Evolutionary conservation across 2,329 filamentous ascomycete genomes (phyloP), one percentile per base, ranked within the genome.

Genomic region (Xylaria hypoxylon): DNA sequence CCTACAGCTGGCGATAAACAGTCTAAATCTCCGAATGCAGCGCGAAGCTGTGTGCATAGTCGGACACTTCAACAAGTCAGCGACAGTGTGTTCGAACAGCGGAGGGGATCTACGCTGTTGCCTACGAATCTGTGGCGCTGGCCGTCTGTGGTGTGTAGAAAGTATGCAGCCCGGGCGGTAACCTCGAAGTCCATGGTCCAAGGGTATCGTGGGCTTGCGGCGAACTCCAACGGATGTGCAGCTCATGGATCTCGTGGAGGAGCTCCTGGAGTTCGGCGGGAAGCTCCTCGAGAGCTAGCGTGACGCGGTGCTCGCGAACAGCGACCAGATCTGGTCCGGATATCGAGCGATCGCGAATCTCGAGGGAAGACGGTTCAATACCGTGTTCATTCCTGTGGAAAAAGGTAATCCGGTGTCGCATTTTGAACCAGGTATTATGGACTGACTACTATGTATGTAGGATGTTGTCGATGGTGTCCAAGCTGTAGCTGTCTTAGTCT

Each of bases 371-470:
- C 0, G 91, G 90, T 59, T 92, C 87, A 68, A 94, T 84, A 2
- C 84, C 84, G 62, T 86, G 82, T 48, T 89, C 87, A n/a, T 86
- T 82, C 24, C 86, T 84, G 71, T 91, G 89, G 59, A 96, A 82
- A 70, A 93, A 96, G 0, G 94, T 97, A 73, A 93, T 89, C 79
- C 92, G 85, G 79, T 93, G 88, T 73, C 90, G 89, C 92, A 95
- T 94, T 44, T 59, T 81, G 52, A 48, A 56, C 28, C 33, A 24
- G 5, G 24, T 62, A 35, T 50, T 33, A 15, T 19, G 51, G 22
- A n/a, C 13, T n/a, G n/a, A n/a, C n/a, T n/a, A n/a, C n/a, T 35
- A 17, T 60, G 44, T 56, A 56, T 5, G 44, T 17, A 57, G n/a
- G 35, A 35, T 47, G 45, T 35, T 59, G 24, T 56, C 22, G 45